Base-by-base conservation (phyloP, 176 grass and related monocot genomes). In the Avena insularis region DNA sequence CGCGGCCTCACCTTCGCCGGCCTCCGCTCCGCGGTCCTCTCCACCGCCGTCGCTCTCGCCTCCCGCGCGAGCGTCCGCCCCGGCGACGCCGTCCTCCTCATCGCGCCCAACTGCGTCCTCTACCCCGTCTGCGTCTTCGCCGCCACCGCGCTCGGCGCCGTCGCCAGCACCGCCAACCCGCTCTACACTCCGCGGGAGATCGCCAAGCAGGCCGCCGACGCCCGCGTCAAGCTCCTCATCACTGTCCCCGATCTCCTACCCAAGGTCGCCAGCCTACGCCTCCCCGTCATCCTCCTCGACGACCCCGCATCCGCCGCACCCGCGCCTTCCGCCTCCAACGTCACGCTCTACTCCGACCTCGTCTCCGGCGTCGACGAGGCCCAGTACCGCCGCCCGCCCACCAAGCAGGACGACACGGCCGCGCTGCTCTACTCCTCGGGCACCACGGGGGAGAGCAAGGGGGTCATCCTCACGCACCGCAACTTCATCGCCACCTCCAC, bases 361-460 rank as follows among this genome's bases (percentile, higher is more conserved):
- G n/a, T 96, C 67, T 43, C 85, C 58, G 79, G 83, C 29, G 82
- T 75, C 10, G 63, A 43, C 12, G 83, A 91, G 51, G 4, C 85
- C 1, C 71, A 86, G 8, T 92, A 92, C 80, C 77, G 85, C 45
- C 93, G 87, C 35, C 90, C 88, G 19, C 59, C 84, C 17, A 84
- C 86, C 35, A 82, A 68, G 73, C 96, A 98, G 68, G 49, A 53
- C 60, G 93, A 98, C 71, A 91, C 85, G 10, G 92, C 93, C 9
- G 90, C 77, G n/a, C 82, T 98, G 58, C 87, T 98, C 0, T 98
- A 98, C 90, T 98, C 96, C 4, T 98, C 96, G 2, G 96, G 96
- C 73, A 98, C 96, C 8, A 98, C 93, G 69, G 96, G 96, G 78
- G 85, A 40, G 13, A 98, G 96, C 93, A 98, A 98, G 88, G 96